Evolutionary conservation across 768 basidiomycete species (phyloP).

Genomic region (Coprinopsis marcescibilis): DNA sequence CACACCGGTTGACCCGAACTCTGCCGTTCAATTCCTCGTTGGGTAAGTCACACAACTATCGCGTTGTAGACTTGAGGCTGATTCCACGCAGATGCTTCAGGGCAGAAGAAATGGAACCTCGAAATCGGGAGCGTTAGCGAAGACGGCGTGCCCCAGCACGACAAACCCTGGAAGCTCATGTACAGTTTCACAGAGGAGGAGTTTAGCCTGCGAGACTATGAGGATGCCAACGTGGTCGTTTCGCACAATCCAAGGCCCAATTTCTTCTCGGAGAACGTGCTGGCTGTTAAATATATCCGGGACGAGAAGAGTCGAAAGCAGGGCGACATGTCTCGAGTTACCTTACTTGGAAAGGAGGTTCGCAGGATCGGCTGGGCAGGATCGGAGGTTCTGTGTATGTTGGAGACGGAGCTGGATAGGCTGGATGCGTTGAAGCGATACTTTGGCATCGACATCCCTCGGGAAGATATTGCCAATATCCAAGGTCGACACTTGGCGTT

Average conservation of each 20-base stretch:
- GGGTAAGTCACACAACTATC: not conserved
- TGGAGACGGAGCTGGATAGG: not conserved
- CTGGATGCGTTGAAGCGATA: not conserved
- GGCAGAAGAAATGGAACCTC: constrained; percentile 13
- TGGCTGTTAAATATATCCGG: constrained; percentile 20
- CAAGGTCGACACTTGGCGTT: no score
- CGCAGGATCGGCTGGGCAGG: no score
- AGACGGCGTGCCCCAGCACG: not conserved
- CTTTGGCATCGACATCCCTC: not conserved
- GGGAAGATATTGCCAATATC: not conserved
- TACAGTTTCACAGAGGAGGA: constrained; percentile 27
- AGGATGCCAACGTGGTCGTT: constrained; percentile 20
- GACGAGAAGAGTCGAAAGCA: constrained; percentile 19
- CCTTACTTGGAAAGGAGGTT: not conserved
- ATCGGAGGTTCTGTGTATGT: not conserved
- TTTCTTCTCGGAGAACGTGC: constrained; percentile 22
- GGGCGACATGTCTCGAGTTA: no score
- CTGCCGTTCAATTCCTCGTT: not conserved
- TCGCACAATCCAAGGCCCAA: constrained; percentile 14
- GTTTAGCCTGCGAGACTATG: constrained; percentile 18
- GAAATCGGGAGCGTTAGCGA: constrained; percentile 15
- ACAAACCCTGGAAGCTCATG: constrained; percentile 17
- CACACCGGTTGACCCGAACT: not conserved
- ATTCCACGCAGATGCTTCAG: not conserved
- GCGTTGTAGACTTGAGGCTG: no score